Conservation (phyloP, 805 yeast species). For the Saturnispora sanitii region DNA sequence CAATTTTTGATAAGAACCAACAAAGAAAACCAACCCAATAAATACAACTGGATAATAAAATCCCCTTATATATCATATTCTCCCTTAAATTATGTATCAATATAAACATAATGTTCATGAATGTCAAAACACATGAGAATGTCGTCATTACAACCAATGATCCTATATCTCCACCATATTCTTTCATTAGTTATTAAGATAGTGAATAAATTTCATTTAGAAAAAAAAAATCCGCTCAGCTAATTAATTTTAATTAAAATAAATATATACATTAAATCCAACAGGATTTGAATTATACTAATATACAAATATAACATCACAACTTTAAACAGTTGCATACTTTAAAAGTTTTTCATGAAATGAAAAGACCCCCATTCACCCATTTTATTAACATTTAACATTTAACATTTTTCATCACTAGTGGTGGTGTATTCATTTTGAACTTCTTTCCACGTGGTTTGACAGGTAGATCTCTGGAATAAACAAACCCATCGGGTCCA, state of each 20-base stretch:
- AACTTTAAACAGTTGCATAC: too few relatives aligned
- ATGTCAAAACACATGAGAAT: not conserved
- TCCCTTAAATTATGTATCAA: not conserved
- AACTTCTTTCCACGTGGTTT: slow-evolving; percentile 22
- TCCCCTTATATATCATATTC: not conserved
- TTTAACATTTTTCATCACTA: not conserved
- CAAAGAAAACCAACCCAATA: not conserved
- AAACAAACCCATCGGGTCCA: slow-evolving; percentile 41
- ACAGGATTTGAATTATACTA: too few relatives aligned
- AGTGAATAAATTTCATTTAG: too few relatives aligned
- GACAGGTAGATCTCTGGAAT: slow-evolving; percentile 39
- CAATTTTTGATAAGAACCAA: not conserved
- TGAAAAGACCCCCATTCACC: too few relatives aligned
- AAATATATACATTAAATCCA: too few relatives aligned
- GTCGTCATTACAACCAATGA: not conserved
- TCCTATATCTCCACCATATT: not conserved
- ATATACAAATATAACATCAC: too few relatives aligned
- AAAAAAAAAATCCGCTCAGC: too few relatives aligned
- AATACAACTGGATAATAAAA: not conserved
- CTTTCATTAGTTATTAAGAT: not conserved
- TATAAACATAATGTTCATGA: not conserved
- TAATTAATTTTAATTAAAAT: too few relatives aligned
- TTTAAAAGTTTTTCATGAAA: too few relatives aligned
- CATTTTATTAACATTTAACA: too few relatives aligned
- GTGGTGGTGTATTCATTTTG: not conserved